Evolutionary conservation across 768 basidiomycete species (phyloP).

Genomic region (Lactarius tabidus): DNA sequence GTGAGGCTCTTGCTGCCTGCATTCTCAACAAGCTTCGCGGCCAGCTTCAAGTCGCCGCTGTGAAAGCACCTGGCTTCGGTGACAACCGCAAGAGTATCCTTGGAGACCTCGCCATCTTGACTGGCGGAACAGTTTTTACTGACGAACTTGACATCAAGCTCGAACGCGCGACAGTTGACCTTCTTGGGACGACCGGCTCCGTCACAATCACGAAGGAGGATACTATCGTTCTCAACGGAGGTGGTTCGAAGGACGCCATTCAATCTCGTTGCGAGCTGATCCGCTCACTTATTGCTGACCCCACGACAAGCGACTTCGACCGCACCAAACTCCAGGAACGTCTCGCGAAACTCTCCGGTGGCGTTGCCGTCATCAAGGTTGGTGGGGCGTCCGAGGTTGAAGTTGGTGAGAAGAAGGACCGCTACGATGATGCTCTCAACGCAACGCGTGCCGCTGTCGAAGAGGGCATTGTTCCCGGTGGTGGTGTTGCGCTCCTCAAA

Average conservation of each 20-base stretch:
- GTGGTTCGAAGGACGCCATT: slow-evolving; percentile 86
- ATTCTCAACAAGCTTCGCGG: slow-evolving; percentile 99
- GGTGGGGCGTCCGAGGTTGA: slow-evolving; percentile 93
- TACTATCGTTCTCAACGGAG: slow-evolving; percentile 93
- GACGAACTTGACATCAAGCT: slow-evolving; percentile 93
- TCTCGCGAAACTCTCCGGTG: slow-evolving; percentile 91
- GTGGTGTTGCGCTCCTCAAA: slow-evolving; percentile 90
- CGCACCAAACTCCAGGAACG: slow-evolving; percentile 93
- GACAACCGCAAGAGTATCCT: slow-evolving; percentile 99
- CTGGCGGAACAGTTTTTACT: slow-evolving; percentile 96
- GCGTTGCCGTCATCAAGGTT: slow-evolving; percentile 98
- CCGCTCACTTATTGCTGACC: slow-evolving; percentile 73
- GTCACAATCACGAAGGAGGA: slow-evolving; percentile 98
- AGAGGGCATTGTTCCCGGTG: slow-evolving; percentile 97
- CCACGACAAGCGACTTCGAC: slow-evolving; percentile 90
- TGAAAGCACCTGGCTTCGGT: slow-evolving; percentile 98
- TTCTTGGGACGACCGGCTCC: slow-evolving; percentile 87
- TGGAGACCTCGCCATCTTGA: slow-evolving; percentile 94
- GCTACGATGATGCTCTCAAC: slow-evolving; percentile 95
- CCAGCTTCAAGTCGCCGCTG: slow-evolving; percentile 87
- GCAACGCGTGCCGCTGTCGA: slow-evolving; percentile 98
- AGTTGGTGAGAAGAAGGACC: slow-evolving; percentile 99
- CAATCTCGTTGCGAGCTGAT: slow-evolving; percentile 95
- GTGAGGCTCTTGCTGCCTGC: slow-evolving; percentile 95
- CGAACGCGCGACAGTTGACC: slow-evolving; percentile 80